These are phyloP conservation scores for Cadophora sp. DNA, from an alignment of 2,329 filamentous ascomycete species.

Conservation along the genomic window DNA sequence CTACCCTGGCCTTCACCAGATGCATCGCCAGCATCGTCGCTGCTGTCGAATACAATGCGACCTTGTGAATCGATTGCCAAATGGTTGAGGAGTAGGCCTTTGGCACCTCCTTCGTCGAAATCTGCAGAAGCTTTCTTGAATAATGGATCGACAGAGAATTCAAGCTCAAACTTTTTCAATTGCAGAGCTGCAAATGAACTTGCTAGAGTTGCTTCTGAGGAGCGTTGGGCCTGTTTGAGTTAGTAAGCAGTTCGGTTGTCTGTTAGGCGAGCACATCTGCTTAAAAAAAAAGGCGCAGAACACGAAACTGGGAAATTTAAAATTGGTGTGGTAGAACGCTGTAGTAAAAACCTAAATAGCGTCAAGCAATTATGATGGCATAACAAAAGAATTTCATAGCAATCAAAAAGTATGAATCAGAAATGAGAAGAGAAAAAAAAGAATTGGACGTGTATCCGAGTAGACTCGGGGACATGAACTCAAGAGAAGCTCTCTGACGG, in stretches of 20 bases:
- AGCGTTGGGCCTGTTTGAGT: constrained; percentile 65
- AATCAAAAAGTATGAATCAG: no score
- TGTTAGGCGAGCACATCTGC: background rate
- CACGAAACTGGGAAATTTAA: background rate
- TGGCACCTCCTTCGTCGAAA: constrained; percentile 97
- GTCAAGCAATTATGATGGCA: background rate
- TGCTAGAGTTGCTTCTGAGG: constrained; percentile 91
- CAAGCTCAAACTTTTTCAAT: constrained; percentile 96
- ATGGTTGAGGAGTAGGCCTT: constrained; percentile 93
- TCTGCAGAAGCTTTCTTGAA: constrained; percentile 99
- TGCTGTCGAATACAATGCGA: constrained; percentile 97
- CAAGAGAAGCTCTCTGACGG: constrained; percentile 20
- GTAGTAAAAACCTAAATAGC: background rate
- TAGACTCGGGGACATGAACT: constrained; percentile 6
- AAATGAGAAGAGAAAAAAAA: background rate
- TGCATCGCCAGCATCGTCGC: constrained; percentile 76
- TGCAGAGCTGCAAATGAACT: constrained; percentile 87
- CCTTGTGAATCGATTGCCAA: constrained; percentile 93
- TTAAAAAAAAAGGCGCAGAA: background rate
- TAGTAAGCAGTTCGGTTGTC: constrained; percentile 26
- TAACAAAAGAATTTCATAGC: background rate
- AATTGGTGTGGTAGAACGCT: background rate
- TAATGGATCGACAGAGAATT: constrained; percentile 95
- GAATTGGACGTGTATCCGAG: background rate
- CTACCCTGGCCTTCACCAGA: constrained; percentile 47